Percentiles rank a stretch among this genome's conserved stretches.
These are phyloP conservation scores for Fusarium transvaalense DNA, from an alignment of 2,329 filamentous ascomycete species.

Conservation along the genomic window DNA sequence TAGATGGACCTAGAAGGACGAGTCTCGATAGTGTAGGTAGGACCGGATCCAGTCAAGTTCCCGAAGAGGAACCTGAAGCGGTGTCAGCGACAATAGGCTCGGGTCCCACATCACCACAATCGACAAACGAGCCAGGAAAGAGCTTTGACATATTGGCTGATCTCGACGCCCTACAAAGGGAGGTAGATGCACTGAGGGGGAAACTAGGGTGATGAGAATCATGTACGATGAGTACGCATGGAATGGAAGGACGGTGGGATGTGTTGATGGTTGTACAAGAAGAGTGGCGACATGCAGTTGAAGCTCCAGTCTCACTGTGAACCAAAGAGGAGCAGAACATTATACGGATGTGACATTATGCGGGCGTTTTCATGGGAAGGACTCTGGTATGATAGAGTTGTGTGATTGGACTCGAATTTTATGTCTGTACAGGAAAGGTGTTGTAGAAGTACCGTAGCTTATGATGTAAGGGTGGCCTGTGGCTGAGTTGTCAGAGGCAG, in stretches of 20 bases:
- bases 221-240: neutral
- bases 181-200: slow-evolving; percentile 75
- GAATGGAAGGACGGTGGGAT: slow-evolving; percentile 8
- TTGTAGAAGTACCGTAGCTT: slow-evolving; percentile 38
- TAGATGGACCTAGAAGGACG: slow-evolving; percentile 54
- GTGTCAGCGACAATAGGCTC: slow-evolving; percentile 15
- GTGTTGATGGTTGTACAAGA: slow-evolving; percentile 26
- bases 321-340: slow-evolving; percentile 23
- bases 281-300: slow-evolving; percentile 19
- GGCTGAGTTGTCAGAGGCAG: slow-evolving; percentile 21
- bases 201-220: slow-evolving; percentile 46
- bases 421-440: slow-evolving; percentile 28
- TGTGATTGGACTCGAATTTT: slow-evolving; percentile 18
- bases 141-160: slow-evolving; percentile 76
- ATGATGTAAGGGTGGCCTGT: slow-evolving; percentile 32
- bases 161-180: slow-evolving; percentile 76
- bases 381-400: slow-evolving; percentile 41
- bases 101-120: slow-evolving; percentile 36
- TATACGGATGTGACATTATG: slow-evolving; percentile 28
- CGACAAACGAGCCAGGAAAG: slow-evolving; percentile 49
- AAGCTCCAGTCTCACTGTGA: slow-evolving; percentile 15
- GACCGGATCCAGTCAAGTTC: slow-evolving; percentile 29
- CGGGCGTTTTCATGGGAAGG: slow-evolving; percentile 39
- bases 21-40: slow-evolving; percentile 51
- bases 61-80: slow-evolving; percentile 32